Percentiles rank a stretch among this genome's conserved stretches.
These are phyloP conservation scores for Fusarium continuum DNA, from an alignment of 2,329 filamentous ascomycete genomes.

Conservation along the genomic window DNA sequence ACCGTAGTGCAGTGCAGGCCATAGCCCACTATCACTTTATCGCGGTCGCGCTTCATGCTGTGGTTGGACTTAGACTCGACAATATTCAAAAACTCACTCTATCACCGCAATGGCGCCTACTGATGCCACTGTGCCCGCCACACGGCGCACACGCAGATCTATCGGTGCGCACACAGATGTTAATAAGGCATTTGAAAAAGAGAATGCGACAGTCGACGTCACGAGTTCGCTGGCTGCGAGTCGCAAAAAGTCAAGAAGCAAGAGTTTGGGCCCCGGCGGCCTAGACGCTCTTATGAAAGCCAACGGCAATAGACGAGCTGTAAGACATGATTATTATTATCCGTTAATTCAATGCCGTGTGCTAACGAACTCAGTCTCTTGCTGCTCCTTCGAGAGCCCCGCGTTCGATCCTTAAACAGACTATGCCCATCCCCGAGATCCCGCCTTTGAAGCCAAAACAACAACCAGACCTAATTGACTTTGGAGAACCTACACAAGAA, in stretches of 20 bases:
- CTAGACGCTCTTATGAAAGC: slow-evolving; percentile 81
- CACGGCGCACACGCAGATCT: slow-evolving; percentile 74
- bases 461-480: slow-evolving; percentile 30
- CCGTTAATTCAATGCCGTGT: not conserved
- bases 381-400: slow-evolving; percentile 62
- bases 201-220: slow-evolving; percentile 78
- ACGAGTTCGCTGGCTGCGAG: slow-evolving; percentile 61
- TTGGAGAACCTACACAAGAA: slow-evolving; percentile 21
- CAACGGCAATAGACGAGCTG: slow-evolving; percentile 81
- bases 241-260: slow-evolving; percentile 83
- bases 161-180: slow-evolving; percentile 67
- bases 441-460: slow-evolving; percentile 66
- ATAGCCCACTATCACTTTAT: slow-evolving; percentile 40
- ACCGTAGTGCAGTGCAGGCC: not conserved
- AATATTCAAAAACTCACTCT: slow-evolving; percentile 28
- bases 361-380: slow-evolving; percentile 58
- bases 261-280: slow-evolving; percentile 93
- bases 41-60: slow-evolving; percentile 30
- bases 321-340: slow-evolving; percentile 53
- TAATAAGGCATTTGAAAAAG: slow-evolving; percentile 71
- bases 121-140: slow-evolving; percentile 63
- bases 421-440: slow-evolving; percentile 73
- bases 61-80: slow-evolving; percentile 26
- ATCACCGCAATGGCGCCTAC: slow-evolving; percentile 47
- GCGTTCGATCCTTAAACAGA: slow-evolving; percentile 83